A percentile compares a stretch with the other conserved stretches of the same genome.
Conservation (phyloP, 345 rosid species). For the Bruguiera sexangula region DNA sequence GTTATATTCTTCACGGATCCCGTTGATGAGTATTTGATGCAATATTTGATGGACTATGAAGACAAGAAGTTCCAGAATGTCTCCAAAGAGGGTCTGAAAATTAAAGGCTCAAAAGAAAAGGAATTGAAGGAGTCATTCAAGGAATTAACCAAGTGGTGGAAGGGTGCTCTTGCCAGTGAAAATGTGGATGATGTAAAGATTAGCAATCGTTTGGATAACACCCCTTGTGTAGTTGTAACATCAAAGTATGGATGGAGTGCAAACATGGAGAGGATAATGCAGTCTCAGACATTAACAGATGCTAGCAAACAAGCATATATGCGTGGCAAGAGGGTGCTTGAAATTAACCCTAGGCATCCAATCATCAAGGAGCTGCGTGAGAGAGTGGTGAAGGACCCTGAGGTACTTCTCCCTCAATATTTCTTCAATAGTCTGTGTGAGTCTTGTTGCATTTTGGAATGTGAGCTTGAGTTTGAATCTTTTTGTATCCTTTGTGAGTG, state of each 20-base stretch:
- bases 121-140: conserved; percentile 91
- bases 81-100: conserved; percentile 86
- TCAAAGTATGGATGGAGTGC: conserved; percentile 97
- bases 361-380: conserved; percentile 91
- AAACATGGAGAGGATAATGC: conserved; percentile 98
- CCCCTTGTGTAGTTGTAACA: conserved; percentile 94
- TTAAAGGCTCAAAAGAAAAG: conserved; percentile 70
- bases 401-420: conserved; percentile 42
- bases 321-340: conserved; percentile 93
- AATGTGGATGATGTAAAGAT: conserved; percentile 92
- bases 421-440: background rate
- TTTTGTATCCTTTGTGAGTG: too few relatives aligned
- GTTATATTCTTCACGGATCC: conserved; percentile 98
- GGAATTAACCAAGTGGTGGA: conserved; percentile 98
- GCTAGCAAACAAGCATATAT: conserved; percentile 88
- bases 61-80: conserved; percentile 93
- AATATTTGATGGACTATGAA: conserved; percentile 95
- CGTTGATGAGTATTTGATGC: conserved; percentile 97
- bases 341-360: conserved; percentile 95
- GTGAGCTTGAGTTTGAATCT: background rate
- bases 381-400: conserved; percentile 69
- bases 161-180: conserved; percentile 60
- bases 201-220: conserved; percentile 82
- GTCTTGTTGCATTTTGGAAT: background rate
- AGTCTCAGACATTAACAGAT: conserved; percentile 89